A percentile compares a stretch with the other conserved stretches of the same genome.
These are phyloP conservation scores for Tylopilus felleus DNA, from an alignment of 768 basidiomycete genomes.

Conservation along the genomic window DNA sequence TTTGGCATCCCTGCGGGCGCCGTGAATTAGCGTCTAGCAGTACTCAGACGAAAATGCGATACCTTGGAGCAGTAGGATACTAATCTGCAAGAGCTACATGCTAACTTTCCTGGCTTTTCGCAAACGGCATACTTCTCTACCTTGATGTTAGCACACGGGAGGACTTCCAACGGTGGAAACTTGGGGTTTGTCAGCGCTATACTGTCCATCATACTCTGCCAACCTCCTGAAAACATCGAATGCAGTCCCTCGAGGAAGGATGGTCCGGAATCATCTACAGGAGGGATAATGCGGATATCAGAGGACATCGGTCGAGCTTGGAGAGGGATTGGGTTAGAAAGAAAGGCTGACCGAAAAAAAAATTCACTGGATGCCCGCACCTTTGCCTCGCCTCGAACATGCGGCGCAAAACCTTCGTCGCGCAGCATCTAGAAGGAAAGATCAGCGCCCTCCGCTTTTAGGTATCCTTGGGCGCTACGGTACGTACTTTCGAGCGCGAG, in stretches of 20 bases:
- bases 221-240: constrained; percentile 12
- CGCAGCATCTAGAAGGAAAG: not conserved
- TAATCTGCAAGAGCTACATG: constrained; percentile 34
- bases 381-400: constrained; percentile 17
- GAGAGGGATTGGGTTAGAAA: not conserved
- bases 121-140: constrained; percentile 24
- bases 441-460: constrained; percentile 16
- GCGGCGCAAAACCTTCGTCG: constrained; percentile 8
- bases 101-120: constrained; percentile 28
- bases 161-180: constrained; percentile 23
- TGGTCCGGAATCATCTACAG: constrained; percentile 9
- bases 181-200: constrained; percentile 11
- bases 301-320: constrained; percentile 10
- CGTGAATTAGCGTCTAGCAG: not conserved
- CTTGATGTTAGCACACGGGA: constrained; percentile 38
- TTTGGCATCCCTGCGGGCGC: constrained; percentile 38
- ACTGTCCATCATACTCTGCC: constrained; percentile 9
- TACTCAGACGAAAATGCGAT: not conserved
- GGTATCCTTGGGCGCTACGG: constrained; percentile 4
- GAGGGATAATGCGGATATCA: constrained; percentile 20
- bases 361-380: not conserved
- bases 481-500: not conserved
- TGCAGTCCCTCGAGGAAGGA: constrained; percentile 8
- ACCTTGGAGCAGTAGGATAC: constrained; percentile 45
- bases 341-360: not conserved